Conservation (phyloP, 2,329 filamentous ascomycete genomes). For the Trichoderma pleuroti region DNA sequence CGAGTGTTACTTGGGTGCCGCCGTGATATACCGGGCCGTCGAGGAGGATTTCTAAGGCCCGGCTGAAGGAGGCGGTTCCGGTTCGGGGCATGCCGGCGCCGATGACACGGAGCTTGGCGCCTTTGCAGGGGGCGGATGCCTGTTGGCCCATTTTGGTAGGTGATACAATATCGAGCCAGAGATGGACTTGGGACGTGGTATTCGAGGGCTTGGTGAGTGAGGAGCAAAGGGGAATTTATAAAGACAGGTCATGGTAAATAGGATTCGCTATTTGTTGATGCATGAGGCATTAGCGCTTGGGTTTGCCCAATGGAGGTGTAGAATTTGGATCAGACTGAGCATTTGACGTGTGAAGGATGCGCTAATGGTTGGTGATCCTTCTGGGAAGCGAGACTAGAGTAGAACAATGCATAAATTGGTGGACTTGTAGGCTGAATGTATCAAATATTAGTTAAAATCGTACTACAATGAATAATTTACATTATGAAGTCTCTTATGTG, state of each 20-base stretch:
- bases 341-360: not conserved
- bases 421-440: not conserved
- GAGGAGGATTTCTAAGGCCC: slow-evolving; percentile 27
- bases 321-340: not conserved
- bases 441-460: not conserved
- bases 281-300: not conserved
- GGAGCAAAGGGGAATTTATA: not conserved
- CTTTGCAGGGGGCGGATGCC: slow-evolving; percentile 24
- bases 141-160: slow-evolving; percentile 22
- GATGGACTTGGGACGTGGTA: not conserved
- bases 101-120: slow-evolving; percentile 25
- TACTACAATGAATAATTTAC: not conserved
- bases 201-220: not conserved
- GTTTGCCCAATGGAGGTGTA: not conserved
- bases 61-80: slow-evolving; percentile 26
- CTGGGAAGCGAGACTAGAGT: not conserved
- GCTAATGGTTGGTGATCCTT: not conserved
- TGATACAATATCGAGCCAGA: not conserved
- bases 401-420: not conserved
- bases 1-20: slow-evolving; percentile 24
- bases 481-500: not conserved
- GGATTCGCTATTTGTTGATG: not conserved
- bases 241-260: not conserved
- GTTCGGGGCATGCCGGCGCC: slow-evolving; percentile 28
- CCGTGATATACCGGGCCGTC: slow-evolving; percentile 26